Evolutionary conservation across 2,329 filamentous ascomycete species (phyloP), one percentile per base, ranked within the genome.

Genomic region (Fusarium mangiferae): DNA sequence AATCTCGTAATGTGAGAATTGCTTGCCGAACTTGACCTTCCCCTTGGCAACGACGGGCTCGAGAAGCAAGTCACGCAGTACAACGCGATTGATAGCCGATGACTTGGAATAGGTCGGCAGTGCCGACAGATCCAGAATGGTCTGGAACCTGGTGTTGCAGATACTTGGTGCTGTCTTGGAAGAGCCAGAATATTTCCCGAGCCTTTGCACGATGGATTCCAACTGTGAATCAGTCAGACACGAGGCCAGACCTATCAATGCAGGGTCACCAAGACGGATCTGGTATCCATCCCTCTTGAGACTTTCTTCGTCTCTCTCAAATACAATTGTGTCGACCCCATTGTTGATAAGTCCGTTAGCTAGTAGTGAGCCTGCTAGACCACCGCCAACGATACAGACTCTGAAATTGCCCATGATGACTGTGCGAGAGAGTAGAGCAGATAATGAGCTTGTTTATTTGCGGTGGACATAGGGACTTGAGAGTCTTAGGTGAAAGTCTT

Each of bases 401-500:
- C 6, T 57, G 17, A 57, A 35, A 8, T 2, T 20, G 2, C 28
- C 17, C 54, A 57, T 57, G 30, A 0, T 33, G 39, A 20, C 4
- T 5, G 2, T 4, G 5, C 2, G 28, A 26, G 38, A 33, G 38
- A 33, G 26, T 5, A 30, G 13, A 39, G 30, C 13, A 39, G n/a
- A 39, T 30, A 24, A 39, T 24, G 15, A 5, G 0, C 17, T 44
- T 24, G n/a, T 44, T 22, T 15, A 54, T 20, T 28, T 9, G 8
- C 12, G 18, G 0, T 46, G 5, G 11, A 26, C 9, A 2, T 4
- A 6, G n/a, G 15, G 18, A 28, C 7, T 30, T 33, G 6, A 30
- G 14, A n/a, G 2, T 17, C 1, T 12, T 4, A 4, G 14, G 20
- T n/a, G 20, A 17, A 2, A 1, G 2, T 12, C 6, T 20, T 6